phyloP scores from a whole-genome alignment of 139 green algal genomes.

The Micromonas pusilla region DNA sequence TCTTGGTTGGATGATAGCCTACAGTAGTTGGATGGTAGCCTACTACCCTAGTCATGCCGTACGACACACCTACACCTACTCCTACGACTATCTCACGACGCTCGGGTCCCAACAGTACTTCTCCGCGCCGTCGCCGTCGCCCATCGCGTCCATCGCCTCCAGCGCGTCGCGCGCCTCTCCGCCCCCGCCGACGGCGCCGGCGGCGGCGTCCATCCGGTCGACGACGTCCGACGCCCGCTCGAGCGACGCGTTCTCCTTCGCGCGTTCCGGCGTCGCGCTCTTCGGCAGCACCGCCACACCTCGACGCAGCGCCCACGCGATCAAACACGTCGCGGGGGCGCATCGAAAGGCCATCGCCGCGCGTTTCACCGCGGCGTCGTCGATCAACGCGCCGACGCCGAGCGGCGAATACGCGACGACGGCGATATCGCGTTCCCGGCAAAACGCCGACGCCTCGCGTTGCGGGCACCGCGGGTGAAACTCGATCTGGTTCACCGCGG shows the following conservation, averaged over 20 bases:
- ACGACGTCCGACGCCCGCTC: too few relatives aligned
- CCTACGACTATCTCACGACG: neutral
- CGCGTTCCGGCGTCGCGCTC: neutral
- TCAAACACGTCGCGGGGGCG: too few relatives aligned
- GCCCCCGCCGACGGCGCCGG: neutral
- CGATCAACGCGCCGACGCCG: conserved; percentile 7
- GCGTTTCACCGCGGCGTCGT: conserved; percentile 26
- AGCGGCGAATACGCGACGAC: conserved; percentile 31
- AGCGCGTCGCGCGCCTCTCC: neutral
- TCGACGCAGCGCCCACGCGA: too few relatives aligned
- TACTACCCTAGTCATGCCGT: too few relatives aligned
- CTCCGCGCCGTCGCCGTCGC: neutral
- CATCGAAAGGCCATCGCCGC: too few relatives aligned
- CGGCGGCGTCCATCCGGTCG: neutral
- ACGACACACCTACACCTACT: too few relatives aligned
- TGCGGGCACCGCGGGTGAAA: conserved; percentile 49
- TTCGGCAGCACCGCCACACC: too few relatives aligned
- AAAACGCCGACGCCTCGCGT: conserved; percentile 42
- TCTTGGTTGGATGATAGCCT: too few relatives aligned
- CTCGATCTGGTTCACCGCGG: conserved; percentile 65
- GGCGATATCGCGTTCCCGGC: conserved; percentile 39
- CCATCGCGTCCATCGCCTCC: neutral
- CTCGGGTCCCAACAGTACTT: conserved; percentile 9
- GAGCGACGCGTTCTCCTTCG: too few relatives aligned
- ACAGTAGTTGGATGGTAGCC: too few relatives aligned